phyloP scores from a whole-genome alignment of 2,329 filamentous ascomycete species.

The Laburnicola sp. region DNA sequence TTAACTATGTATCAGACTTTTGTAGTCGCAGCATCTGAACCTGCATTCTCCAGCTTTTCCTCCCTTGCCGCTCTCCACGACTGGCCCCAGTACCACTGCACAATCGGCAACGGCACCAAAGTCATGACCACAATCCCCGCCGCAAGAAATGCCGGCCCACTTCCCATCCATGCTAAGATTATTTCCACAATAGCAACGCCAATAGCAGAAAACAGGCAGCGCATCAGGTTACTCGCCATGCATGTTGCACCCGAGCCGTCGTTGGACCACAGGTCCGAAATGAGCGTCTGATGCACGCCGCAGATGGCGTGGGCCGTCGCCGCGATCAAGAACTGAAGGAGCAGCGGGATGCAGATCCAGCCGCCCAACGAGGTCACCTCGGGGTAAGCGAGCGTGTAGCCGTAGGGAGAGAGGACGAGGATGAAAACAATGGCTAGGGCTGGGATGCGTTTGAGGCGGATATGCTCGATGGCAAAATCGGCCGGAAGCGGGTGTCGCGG shows the following conservation, averaged over 20 bases:
- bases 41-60: not conserved
- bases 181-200: constrained; percentile 63
- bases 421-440: constrained; percentile 48
- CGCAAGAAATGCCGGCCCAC: constrained; percentile 54
- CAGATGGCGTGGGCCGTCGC: constrained; percentile 42
- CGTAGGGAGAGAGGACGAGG: constrained; percentile 42
- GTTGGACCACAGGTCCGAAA: constrained; percentile 65
- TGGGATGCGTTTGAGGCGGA: constrained; percentile 45
- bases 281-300: constrained; percentile 62
- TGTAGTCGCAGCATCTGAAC: not conserved
- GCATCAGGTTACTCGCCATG: constrained; percentile 64
- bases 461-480: constrained; percentile 50
- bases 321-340: constrained; percentile 37
- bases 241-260: constrained; percentile 61
- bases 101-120: constrained; percentile 14
- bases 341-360: constrained; percentile 16
- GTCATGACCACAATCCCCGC: constrained; percentile 17
- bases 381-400: constrained; percentile 42
- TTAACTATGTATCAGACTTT: not conserved
- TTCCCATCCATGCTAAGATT: constrained; percentile 60
- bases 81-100: constrained; percentile 19
- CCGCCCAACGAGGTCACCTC: constrained; percentile 24
- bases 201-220: constrained; percentile 63
- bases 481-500: constrained; percentile 20
- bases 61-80: constrained; percentile 15